A percentile compares a stretch with the other conserved stretches of the same genome.
Evolutionary conservation across 2,329 filamentous ascomycete genomes (phyloP).

Genomic region (Trichoderma semiorbis): DNA sequence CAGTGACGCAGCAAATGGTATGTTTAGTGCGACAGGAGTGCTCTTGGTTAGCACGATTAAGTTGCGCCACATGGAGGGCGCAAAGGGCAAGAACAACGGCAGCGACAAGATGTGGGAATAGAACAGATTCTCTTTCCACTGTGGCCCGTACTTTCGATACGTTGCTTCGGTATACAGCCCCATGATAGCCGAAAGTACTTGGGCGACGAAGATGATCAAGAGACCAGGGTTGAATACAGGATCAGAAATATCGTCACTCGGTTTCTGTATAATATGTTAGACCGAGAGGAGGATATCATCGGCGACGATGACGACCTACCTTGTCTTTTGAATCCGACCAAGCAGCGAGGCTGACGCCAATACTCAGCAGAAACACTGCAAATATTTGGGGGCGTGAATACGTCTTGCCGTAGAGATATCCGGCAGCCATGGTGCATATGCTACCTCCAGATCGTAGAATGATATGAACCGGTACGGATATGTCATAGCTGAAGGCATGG

Average conservation of each 20-base stretch:
- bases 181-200: slow-evolving; percentile 89
- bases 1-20: slow-evolving; percentile 21
- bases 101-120: slow-evolving; percentile 79
- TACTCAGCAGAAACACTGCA: slow-evolving; percentile 77
- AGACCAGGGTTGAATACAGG: slow-evolving; percentile 61
- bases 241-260: slow-evolving; percentile 16
- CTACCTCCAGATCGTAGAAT: slow-evolving; percentile 93
- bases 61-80: slow-evolving; percentile 61
- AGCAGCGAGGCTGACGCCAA: slow-evolving; percentile 82
- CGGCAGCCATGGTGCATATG: slow-evolving; percentile 92
- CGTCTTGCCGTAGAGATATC: slow-evolving; percentile 77
- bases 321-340: slow-evolving; percentile 86
- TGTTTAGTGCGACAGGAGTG: slow-evolving; percentile 46
- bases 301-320: slow-evolving; percentile 40
- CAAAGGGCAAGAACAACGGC: slow-evolving; percentile 71
- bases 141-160: slow-evolving; percentile 78
- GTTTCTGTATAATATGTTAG: slow-evolving; percentile 1
- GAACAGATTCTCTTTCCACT: slow-evolving; percentile 95
- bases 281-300: neutral
- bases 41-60: slow-evolving; percentile 62
- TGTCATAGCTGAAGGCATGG: slow-evolving; percentile 94
- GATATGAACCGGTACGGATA: slow-evolving; percentile 94
- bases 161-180: slow-evolving; percentile 91
- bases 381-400: slow-evolving; percentile 78
- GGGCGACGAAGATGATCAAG: slow-evolving; percentile 77